Evolutionary conservation across 1,139 yeast species (phyloP), one percentile per base, ranked within the genome.

Genomic region (Yamadazyma taylorii): DNA sequence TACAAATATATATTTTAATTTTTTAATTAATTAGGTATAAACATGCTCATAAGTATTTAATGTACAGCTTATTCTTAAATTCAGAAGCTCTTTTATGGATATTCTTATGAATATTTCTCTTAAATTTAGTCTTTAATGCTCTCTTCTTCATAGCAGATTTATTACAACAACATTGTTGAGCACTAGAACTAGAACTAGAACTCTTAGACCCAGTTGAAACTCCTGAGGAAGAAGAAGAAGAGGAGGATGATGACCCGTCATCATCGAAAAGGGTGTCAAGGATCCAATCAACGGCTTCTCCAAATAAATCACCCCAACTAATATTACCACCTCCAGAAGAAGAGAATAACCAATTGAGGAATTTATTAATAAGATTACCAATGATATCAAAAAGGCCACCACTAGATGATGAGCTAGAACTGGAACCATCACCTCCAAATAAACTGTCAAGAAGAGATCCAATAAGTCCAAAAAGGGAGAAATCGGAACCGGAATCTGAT

Each of bases 251-350:
- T 36, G 51, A 47, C 46, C 51, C 51, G 48, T 44, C 51, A 47
- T 47, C 52, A 42, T 47, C 53, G 37, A 49, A 48, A 39, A 49
- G 49, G 10, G 48, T 28, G 38, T 49, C 53, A 26, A 49, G 45
- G 16, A 45, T 35, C 51, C 51, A 48, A 33, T 49, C 53, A 25
- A 49, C 32, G 22, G 35, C 39, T 13, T 35, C 32, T 25, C 41
- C 32, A 33, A 50, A 39, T 29, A 46, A 40, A 17, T 36, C 30
- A 21, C 43, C 35, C 44, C 45, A 46, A 26, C 46, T 41, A 34
- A 47, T 46, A 37, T 41, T 34, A 16, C 41, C n/a, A 21, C 39
- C 42, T 17, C 34, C 37, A 10, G 39, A 41, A 24, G 42, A 34
- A 22, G 37, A 35, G 24, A 41, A 39, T 2, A 45, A 11, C 52